phyloP scores from a whole-genome alignment of 345 rosid genomes.

The Fremontodendron californicum region DNA sequence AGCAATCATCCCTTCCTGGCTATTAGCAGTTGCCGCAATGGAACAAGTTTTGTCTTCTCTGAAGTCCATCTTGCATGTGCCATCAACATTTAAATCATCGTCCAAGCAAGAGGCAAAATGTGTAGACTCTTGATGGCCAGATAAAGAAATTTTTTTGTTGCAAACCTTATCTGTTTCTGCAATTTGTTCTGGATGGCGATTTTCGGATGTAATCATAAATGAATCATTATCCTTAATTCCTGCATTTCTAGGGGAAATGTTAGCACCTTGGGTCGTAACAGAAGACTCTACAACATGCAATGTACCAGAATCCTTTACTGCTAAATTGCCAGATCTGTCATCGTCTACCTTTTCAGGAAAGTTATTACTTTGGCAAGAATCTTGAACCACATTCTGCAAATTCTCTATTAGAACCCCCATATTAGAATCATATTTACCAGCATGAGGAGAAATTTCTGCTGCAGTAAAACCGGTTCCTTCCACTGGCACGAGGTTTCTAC shows the following conservation, averaged over 20 bases:
- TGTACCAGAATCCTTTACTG: neutral
- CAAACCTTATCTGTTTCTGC: conserved; percentile 5
- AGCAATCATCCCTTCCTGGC: neutral
- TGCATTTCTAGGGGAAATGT: conserved; percentile 13
- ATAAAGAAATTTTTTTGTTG: conserved; percentile 5
- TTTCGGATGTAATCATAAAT: conserved; percentile 21
- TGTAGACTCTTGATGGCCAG: conserved; percentile 11
- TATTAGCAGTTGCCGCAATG: too few relatives aligned
- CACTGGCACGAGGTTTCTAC: conserved; percentile 7
- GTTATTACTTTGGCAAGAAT: conserved; percentile 19
- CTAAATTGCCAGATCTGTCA: conserved; percentile 11
- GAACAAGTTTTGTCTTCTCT: neutral
- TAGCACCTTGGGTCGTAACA: conserved; percentile 7
- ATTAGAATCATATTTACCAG: conserved; percentile 8
- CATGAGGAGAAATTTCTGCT: conserved; percentile 19
- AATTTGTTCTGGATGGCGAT: conserved; percentile 15
- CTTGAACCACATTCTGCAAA: conserved; percentile 13
- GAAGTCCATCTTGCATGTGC: neutral
- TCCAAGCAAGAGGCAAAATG: neutral
- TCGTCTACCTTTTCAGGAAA: conserved; percentile 24
- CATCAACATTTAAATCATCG: conserved; percentile 7
- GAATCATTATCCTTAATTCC: conserved; percentile 15
- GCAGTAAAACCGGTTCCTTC: conserved; percentile 18
- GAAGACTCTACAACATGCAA: conserved; percentile 18
- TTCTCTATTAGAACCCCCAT: conserved; percentile 14